Base-by-base conservation (phyloP, 345 rosid species). In the Eucalyptus sp. region DNA sequence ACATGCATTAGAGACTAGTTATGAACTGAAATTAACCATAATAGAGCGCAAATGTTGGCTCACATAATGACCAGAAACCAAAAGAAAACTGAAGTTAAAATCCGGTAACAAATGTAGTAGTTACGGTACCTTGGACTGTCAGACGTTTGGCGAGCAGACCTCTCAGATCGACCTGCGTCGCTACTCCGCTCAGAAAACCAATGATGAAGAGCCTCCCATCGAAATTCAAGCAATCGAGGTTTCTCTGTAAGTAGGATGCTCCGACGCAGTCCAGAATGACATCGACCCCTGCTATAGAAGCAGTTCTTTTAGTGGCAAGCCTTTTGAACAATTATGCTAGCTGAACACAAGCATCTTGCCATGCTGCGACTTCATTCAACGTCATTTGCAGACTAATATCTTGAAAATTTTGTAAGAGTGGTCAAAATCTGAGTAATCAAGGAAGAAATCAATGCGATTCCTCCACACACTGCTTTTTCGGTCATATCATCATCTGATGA, bases 171-270 rank as follows among this genome's bases (percentile, higher is more conserved):
- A 96, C 88, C 91, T 96, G 95, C 2, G 97, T 92, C 41, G 80
- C 91, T 25, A 92, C 92, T 88, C 99, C 99, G 64, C 97, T 92
- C 95, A 94, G 94, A 89, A 93, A 89, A 76, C 98, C 99, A 76
- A 96, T 92, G 85, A 97, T 89, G 90, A 94, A 97, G 89, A 97
- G 96, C 93, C 99, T 96, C 84, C 99, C 99, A 88, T 95, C 97
- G 22, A 96, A 87, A 91, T 92, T 93, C 90, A 97, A 94, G 94
- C 97, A 93, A 89, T 95, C 96, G 1, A 96, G 94, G 90, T 97
- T 97, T 68, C 79, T 91, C 92, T 97, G 96, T 83, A 97, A 87
- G 92, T 96, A 97, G 87, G 98, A 86, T 50, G 97, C 99, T 87
- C 99, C 99, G 8, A 97, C 68, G 88, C 95, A 93, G 91, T 97